Evolutionary conservation across 1,284 basidiomycete species (phyloP).

Genomic region (Fomitiporia mediterranea): DNA sequence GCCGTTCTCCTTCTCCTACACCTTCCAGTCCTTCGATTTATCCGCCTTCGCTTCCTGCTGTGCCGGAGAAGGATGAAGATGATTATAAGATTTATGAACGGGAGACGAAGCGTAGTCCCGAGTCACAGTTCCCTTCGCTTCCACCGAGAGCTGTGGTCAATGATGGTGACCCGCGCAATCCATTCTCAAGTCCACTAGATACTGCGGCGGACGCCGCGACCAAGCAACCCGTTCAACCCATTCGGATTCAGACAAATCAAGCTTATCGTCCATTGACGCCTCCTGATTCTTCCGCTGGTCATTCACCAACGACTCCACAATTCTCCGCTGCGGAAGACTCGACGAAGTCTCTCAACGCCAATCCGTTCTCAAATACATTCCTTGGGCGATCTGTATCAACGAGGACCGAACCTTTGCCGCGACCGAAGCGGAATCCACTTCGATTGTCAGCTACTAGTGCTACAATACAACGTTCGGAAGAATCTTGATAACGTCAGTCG

Average conservation of each 20-base stretch:
- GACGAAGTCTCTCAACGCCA: slow-evolving; percentile 1
- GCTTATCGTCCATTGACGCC: slow-evolving; percentile 19
- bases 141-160: slow-evolving; percentile 11
- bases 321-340: slow-evolving; percentile 3
- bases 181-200: slow-evolving; percentile 8
- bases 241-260: slow-evolving; percentile 9
- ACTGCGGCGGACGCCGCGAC: background rate
- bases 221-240: background rate
- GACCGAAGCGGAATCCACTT: slow-evolving; percentile 16
- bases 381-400: slow-evolving; percentile 15
- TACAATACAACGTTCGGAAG: background rate
- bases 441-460: slow-evolving; percentile 11
- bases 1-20: slow-evolving; percentile 29
- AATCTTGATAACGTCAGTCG: background rate
- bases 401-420: slow-evolving; percentile 12
- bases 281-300: slow-evolving; percentile 16
- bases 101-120: slow-evolving; percentile 22
- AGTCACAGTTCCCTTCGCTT: background rate
- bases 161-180: slow-evolving; percentile 11
- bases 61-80: slow-evolving; percentile 27
- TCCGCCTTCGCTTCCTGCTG: slow-evolving; percentile 44
- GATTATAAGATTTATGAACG: slow-evolving; percentile 28
- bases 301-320: slow-evolving; percentile 15
- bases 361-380: slow-evolving; percentile 16
- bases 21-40: slow-evolving; percentile 57